Evolutionary conservation across 108 stramenopile species (phyloP).

Genomic region (Pseudonitzschia pungens): DNA sequence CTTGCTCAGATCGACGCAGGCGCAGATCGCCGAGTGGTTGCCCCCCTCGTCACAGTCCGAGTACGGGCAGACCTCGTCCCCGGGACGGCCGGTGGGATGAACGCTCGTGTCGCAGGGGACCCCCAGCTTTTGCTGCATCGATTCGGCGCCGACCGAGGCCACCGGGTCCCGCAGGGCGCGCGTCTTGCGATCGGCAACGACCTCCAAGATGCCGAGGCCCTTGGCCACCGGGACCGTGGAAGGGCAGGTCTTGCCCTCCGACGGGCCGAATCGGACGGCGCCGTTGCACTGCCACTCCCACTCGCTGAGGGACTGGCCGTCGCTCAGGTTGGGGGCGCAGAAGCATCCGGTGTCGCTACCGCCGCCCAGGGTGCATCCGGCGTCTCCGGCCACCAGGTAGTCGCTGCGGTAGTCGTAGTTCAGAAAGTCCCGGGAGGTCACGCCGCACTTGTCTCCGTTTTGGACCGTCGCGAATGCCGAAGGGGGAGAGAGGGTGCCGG

Average conservation of each 20-base stretch:
- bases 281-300: slow-evolving; percentile 33
- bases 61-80: slow-evolving; percentile 24
- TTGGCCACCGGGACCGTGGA: slow-evolving; percentile 14
- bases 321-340: slow-evolving; percentile 21
- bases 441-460: slow-evolving; percentile 26
- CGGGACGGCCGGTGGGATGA: slow-evolving; percentile 24
- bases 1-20: slow-evolving; percentile 19
- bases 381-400: slow-evolving; percentile 16
- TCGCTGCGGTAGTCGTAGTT: slow-evolving; percentile 10
- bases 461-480: not conserved
- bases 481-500: not conserved
- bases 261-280: slow-evolving; percentile 15
- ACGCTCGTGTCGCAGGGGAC: slow-evolving; percentile 20
- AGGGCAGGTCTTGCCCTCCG: slow-evolving; percentile 9
- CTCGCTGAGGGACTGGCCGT: slow-evolving; percentile 8
- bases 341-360: slow-evolving; percentile 1
- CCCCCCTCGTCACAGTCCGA: slow-evolving; percentile 29
- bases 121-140: not conserved
- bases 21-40: slow-evolving; percentile 21
- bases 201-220: slow-evolving; percentile 7
- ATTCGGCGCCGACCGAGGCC: not conserved
- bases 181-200: not conserved
- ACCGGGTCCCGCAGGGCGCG: too few relatives aligned
- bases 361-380: slow-evolving; percentile 26
- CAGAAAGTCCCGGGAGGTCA: slow-evolving; percentile 17